Base-by-base conservation (phyloP, 257 asterid species). In the Petrea volubilis region DNA sequence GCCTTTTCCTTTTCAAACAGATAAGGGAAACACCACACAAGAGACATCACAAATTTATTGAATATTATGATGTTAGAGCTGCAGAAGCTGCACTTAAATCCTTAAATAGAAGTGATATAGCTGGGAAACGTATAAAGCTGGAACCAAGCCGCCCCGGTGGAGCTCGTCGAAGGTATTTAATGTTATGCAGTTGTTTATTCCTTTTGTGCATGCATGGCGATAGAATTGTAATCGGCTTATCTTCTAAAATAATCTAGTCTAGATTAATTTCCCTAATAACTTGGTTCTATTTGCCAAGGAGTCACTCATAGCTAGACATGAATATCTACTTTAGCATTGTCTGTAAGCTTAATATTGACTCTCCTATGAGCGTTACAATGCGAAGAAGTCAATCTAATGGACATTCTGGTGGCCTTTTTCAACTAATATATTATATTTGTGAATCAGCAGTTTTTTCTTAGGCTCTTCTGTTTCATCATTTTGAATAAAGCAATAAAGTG, bases 111-210 rank as follows among this genome's bases (percentile, higher is more conserved):
- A 72, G 87, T 55, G 96, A 90, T 67, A 88, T 92, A 64, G 98
- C 94, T 68, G 98, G 98, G 61, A 92, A 86, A 66, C 88, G 95
- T 62, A 88, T 92, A 74, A 92, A 90, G 80, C 84, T 92, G 57
- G 97, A 92, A 75, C 98, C 86, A 71, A 92, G 98, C 72, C 94
- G 93, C 29, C 96, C 95, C 55, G 96, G 98, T 59, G 97, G 97
- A 72, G 79, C 94, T n/a, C 91, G 96, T 27, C 80, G 98, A 78
- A 92, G 87, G 98, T 38, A 60, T 76, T 34, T 68, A 21, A 38
- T 53, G 43, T 46, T 74, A 33, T 60, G 11, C 59, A 10, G 21
- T 18, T n/a, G 51, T 20, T 70, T 63, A 23, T 55, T 62, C 55
- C 40, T 75, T 29, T 74, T 65, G 41, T 62, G n/a, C n/a, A 23